A percentile compares a stretch with the other conserved stretches of the same genome.
These are phyloP conservation scores for Polyporus tsugae DNA, from an alignment of 1,284 basidiomycete species.

Conservation along the genomic window DNA sequence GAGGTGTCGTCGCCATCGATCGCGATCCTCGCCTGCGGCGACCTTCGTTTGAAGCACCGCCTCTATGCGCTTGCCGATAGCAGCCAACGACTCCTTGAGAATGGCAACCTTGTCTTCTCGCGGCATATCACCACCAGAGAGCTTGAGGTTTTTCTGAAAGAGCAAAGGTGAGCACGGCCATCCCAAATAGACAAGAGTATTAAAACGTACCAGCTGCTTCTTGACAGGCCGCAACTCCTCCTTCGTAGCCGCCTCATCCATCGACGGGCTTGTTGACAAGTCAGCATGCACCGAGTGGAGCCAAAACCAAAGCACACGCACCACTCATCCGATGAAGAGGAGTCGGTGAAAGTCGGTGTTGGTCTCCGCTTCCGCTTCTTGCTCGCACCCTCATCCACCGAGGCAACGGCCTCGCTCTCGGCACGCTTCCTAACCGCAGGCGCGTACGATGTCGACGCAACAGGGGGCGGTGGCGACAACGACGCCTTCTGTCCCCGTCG, in stretches of 20 bases:
- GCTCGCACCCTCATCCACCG: conserved; percentile 74
- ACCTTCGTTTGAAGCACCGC: conserved; percentile 81
- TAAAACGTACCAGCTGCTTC: conserved; percentile 83
- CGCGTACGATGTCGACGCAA: conserved; percentile 70
- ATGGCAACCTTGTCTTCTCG: conserved; percentile 96
- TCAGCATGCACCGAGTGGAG: conserved; percentile 17
- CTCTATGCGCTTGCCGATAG: conserved; percentile 95
- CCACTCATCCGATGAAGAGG: conserved; percentile 89
- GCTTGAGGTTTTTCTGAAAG: conserved; percentile 90
- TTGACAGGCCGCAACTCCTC: conserved; percentile 97
- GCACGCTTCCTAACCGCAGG: conserved; percentile 73
- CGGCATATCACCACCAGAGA: conserved; percentile 91
- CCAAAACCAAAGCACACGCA: conserved; percentile 47
- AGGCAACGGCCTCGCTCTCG: conserved; percentile 83
- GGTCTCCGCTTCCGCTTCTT: conserved; percentile 85
- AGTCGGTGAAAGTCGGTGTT: conserved; percentile 93
- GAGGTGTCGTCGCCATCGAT: conserved; percentile 91
- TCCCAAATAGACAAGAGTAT: not conserved
- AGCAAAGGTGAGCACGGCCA: not conserved
- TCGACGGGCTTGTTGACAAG: conserved; percentile 73
- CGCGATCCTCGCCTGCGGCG: conserved; percentile 78
- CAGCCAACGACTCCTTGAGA: conserved; percentile 94
- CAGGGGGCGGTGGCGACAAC: conserved; percentile 75
- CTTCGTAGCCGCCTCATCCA: conserved; percentile 96
- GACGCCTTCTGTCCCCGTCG: conserved; percentile 73